Evolutionary conservation across 2,329 filamentous ascomycete species (phyloP), one percentile per base, ranked within the genome.

Genomic region (Nemania sp.): DNA sequence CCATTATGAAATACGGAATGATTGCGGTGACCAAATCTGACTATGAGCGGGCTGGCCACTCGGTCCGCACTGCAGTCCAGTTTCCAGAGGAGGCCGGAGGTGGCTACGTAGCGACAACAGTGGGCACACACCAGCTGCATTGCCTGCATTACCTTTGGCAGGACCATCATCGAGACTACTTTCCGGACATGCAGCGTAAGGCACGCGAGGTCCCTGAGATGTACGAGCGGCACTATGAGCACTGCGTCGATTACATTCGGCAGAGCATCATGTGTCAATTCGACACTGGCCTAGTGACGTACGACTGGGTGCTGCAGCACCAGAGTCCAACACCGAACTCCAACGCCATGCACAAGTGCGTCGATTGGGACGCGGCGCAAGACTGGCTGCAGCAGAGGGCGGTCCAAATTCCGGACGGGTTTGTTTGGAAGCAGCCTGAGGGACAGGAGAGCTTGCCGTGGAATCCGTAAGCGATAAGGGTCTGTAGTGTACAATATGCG

Each of bases 181-280:
- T 61, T 48, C 56, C 56, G 3, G 36, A 50, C 22, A 50, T 34
- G 20, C 50, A 57, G 34, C 40, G 51, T 22, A 61, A 61, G 54
- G 48, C 47, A n/a, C 30, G 57, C 46, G 34, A 42, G 11, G 49
- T 57, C 7, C 56, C 59, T 11, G 59, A 61, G 51, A 9, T 61
- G 37, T 61, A 61, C 40, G 56, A 61, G 42, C 53, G 54, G 26
- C 56, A 61, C 33, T 61, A 57, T 39, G 59, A 61, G 42, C 59
- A 61, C 43, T 61, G 59, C 40, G 53, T 61, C 11, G 59, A 61
- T 37, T 57, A 56, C 12, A 59, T 59, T 39, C 34, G 57, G 19
- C 57, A 59, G 50, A 59, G 53, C 30, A 37, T 59, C 23, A 59
- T 59, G 57, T 59, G 57, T 12, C 50, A 56, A 2, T 59, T 56